Percentiles rank a stretch among this genome's conserved stretches.
phyloP scores from a whole-genome alignment of 2,329 filamentous ascomycete genomes.

The Claviceps sorghi region DNA sequence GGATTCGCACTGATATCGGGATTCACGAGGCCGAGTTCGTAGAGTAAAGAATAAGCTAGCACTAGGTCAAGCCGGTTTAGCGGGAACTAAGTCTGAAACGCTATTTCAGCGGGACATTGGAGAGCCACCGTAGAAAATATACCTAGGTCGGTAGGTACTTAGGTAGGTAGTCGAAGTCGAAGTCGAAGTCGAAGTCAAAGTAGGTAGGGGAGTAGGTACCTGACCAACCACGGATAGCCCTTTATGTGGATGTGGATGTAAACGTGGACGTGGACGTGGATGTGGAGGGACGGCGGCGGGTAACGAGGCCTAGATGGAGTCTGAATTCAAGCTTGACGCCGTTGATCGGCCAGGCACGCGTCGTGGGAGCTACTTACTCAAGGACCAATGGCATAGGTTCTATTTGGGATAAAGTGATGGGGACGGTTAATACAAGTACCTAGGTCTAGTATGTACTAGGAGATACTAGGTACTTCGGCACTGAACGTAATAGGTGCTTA shows the following conservation, averaged over 20 bases:
- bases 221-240: not conserved
- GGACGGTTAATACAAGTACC: no score
- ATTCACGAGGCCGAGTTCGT: not conserved
- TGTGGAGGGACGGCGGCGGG: no score
- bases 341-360: not conserved
- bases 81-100: not conserved
- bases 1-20: not conserved
- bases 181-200: no score
- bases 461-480: no score
- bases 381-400: not conserved
- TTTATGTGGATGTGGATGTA: not conserved
- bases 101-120: not conserved
- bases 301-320: not conserved
- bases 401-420: no score
- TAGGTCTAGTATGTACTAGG: no score
- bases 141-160: not conserved
- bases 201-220: not conserved
- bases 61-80: not conserved
- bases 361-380: not conserved
- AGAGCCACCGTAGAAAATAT: not conserved
- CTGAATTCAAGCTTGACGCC: not conserved
- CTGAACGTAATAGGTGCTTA: no score
- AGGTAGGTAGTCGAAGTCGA: no score
- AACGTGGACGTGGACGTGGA: not conserved
- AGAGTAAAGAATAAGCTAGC: not conserved